Conservation (phyloP, 805 yeast genomes). For the Cyberlindnera nakhonratchasimensis region DNA sequence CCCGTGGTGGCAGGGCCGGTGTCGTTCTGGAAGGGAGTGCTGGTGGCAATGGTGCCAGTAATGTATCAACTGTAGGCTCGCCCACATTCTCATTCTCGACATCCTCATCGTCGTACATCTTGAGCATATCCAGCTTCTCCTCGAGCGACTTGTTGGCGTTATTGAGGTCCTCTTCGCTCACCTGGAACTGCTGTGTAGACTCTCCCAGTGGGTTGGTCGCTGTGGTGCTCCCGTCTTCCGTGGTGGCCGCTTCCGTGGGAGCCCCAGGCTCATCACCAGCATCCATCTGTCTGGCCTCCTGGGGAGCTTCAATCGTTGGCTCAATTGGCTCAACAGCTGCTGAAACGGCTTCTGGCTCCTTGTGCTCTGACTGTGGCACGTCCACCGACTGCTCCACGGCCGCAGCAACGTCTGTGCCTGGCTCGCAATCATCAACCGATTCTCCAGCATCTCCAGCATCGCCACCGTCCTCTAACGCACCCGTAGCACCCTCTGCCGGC, state of each 20-base stretch:
- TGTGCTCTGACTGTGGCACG: not conserved
- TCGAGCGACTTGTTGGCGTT: slow-evolving; percentile 19
- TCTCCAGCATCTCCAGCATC: no score
- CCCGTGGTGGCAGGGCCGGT: slow-evolving; percentile 5
- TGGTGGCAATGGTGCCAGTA: slow-evolving; percentile 10
- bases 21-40: slow-evolving; percentile 1
- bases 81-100: slow-evolving; percentile 5
- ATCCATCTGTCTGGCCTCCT: no score
- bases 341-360: not conserved
- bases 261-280: not conserved
- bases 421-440: not conserved
- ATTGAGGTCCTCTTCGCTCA: slow-evolving; percentile 14
- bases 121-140: slow-evolving; percentile 12
- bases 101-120: slow-evolving; percentile 23
- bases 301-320: no score
- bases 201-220: slow-evolving; percentile 16
- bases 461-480: no score
- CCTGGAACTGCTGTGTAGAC: slow-evolving; percentile 17
- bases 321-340: not conserved
- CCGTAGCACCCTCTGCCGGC: no score
- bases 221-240: not conserved
- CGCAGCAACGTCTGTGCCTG: not conserved
- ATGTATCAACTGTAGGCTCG: not conserved
- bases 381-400: not conserved
- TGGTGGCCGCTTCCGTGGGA: not conserved